Conservation (phyloP, 495 filamentous ascomycete genomes). For the Clavariopsis aquatica region DNA sequence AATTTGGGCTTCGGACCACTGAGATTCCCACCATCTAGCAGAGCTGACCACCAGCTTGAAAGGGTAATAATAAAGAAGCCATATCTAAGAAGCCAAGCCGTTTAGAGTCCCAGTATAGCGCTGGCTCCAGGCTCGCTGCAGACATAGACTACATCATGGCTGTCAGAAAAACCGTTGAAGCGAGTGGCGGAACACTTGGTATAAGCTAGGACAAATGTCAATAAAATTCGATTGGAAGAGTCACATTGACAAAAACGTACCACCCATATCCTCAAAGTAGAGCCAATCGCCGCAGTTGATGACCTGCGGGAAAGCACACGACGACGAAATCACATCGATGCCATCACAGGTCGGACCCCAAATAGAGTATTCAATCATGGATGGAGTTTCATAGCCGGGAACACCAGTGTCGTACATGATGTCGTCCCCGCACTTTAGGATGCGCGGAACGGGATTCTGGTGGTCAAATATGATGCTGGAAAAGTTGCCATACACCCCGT, state of each 20-base stretch:
- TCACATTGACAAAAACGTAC: conserved; percentile 29
- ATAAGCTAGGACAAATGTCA: conserved; percentile 61
- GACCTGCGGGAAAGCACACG: conserved; percentile 68
- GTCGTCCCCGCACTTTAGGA: conserved; percentile 64
- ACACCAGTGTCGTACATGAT: conserved; percentile 45
- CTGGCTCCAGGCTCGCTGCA: conserved; percentile 86
- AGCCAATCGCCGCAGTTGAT: conserved; percentile 95
- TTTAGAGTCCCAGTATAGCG: conserved; percentile 61
- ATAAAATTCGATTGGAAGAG: conserved; percentile 23
- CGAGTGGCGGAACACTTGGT: conserved; percentile 94
- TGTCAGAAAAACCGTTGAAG: conserved; percentile 97
- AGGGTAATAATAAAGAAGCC: not conserved
- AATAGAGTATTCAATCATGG: conserved; percentile 73
- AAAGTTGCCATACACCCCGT: conserved; percentile 97
- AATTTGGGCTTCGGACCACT: not conserved
- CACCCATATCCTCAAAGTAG: conserved; percentile 96
- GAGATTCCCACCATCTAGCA: not conserved
- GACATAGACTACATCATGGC: conserved; percentile 90
- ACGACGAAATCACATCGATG: conserved; percentile 86
- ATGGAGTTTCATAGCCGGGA: conserved; percentile 36
- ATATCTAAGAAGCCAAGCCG: not conserved
- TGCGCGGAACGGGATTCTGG: conserved; percentile 81
- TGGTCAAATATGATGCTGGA: conserved; percentile 99
- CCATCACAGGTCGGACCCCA: conserved; percentile 99
- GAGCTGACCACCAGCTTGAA: not conserved